A percentile compares a stretch with the other conserved stretches of the same genome.
phyloP scores from a whole-genome alignment of 345 rosid species.

The Corymbia maculata region DNA sequence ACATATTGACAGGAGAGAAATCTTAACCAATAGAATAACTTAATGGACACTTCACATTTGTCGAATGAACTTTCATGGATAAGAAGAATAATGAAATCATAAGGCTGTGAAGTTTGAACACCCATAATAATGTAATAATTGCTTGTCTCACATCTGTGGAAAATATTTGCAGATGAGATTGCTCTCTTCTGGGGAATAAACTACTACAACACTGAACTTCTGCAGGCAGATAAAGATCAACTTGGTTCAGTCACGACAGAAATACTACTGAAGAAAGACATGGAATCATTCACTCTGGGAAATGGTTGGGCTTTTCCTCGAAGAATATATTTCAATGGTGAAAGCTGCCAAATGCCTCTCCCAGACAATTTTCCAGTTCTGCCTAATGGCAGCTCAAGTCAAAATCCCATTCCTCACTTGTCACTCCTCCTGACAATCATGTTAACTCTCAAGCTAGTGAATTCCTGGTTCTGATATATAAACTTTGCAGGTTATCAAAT shows the following conservation, averaged over 20 bases:
- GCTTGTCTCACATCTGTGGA: not conserved
- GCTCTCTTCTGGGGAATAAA: conserved; percentile 49
- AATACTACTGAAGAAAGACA: conserved; percentile 31
- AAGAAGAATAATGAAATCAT: not conserved
- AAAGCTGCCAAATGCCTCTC: conserved; percentile 42
- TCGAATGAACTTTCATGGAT: not conserved
- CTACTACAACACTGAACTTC: conserved; percentile 23
- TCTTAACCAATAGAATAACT: not conserved
- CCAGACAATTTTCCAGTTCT: conserved; percentile 41
- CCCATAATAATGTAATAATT: not conserved
- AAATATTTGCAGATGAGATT: conserved; percentile 33
- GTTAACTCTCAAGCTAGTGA: not conserved
- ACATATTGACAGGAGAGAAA: not conserved
- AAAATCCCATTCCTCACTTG: not conserved
- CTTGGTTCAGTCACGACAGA: conserved; percentile 36
- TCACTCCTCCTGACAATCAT: conserved; percentile 5
- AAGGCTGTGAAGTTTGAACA: not conserved
- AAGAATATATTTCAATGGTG: conserved; percentile 42
- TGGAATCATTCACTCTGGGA: conserved; percentile 24
- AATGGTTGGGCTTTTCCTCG: conserved; percentile 62
- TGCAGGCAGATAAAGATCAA: conserved; percentile 6
- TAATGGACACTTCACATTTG: not conserved
- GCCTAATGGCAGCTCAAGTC: conserved; percentile 21
- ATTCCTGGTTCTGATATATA: not conserved
- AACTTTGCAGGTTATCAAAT: not conserved